phyloP scores from a whole-genome alignment of 106 monocot species.

The Narthecium ossifragum region DNA sequence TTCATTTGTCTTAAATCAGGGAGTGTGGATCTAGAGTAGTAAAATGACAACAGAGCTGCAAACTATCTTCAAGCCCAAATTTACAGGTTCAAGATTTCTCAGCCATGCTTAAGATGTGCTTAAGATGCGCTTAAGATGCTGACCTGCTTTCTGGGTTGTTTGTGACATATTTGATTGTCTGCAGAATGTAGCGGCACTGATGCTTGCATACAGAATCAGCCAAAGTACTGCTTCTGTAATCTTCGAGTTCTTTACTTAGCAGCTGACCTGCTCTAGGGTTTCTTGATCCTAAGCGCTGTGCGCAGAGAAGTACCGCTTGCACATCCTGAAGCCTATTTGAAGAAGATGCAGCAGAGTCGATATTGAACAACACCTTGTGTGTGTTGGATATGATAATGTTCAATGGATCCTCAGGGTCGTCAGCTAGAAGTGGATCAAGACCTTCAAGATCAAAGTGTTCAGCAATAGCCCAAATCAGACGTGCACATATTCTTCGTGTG shows the following conservation, averaged over 20 bases:
- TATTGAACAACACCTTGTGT: constrained; percentile 82
- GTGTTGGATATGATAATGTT: constrained; percentile 86
- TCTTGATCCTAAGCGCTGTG: constrained; percentile 71
- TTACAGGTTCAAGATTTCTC: too few relatives aligned
- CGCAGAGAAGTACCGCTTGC: constrained; percentile 76
- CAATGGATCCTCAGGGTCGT: constrained; percentile 96
- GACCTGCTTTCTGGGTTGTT: constrained; percentile 76
- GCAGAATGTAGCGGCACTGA: constrained; percentile 89
- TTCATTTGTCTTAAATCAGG: too few relatives aligned
- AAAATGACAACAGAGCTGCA: too few relatives aligned
- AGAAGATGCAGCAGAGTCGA: constrained; percentile 62
- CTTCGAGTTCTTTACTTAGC: constrained; percentile 93
- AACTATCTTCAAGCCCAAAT: too few relatives aligned
- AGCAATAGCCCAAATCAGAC: constrained; percentile 81
- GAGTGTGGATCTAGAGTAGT: too few relatives aligned
- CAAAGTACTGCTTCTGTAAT: constrained; percentile 59
- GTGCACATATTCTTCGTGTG: constrained; percentile 85
- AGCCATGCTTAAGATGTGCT: too few relatives aligned
- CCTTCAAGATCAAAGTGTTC: constrained; percentile 98
- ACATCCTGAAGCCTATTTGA: constrained; percentile 96
- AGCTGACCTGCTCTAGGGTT: constrained; percentile 86
- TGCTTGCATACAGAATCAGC: constrained; percentile 95
- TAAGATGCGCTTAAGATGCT: constrained; percentile 10
- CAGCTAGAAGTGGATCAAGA: constrained; percentile 94
- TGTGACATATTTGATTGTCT: constrained; percentile 80